Evolutionary conservation across 2,329 filamentous ascomycete species (phyloP).

Genomic region (Neofusicoccum laricinum): DNA sequence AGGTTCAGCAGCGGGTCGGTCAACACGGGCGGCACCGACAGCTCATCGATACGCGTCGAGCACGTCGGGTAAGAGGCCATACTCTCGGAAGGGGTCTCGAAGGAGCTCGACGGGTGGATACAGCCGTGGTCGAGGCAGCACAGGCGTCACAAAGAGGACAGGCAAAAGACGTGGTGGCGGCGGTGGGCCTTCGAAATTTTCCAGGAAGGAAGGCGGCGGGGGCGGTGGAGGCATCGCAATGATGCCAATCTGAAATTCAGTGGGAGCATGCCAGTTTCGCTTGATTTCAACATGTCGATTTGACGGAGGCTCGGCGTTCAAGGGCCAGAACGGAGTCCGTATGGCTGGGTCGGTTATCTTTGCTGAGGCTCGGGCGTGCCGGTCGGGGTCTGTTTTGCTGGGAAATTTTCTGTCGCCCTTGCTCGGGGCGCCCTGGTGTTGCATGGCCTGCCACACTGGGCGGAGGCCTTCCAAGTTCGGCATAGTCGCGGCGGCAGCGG

Average conservation of each 20-base stretch:
- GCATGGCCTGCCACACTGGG: neutral
- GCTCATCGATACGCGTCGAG: neutral
- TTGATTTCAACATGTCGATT: neutral
- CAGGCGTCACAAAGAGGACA: constrained; percentile 17
- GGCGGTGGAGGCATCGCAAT: constrained; percentile 32
- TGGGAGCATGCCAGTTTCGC: neutral
- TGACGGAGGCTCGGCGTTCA: neutral
- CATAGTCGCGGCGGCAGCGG: neutral
- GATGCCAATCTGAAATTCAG: constrained; percentile 34
- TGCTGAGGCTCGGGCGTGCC: neutral
- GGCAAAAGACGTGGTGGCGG: constrained; percentile 10
- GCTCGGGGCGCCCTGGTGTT: neutral
- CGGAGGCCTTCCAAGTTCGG: neutral
- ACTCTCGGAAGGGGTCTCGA: constrained; percentile 11
- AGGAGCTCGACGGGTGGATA: constrained; percentile 6
- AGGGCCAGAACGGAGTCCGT: neutral
- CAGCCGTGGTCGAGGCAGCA: neutral
- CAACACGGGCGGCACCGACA: neutral
- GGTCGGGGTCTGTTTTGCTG: neutral
- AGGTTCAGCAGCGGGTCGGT: neutral
- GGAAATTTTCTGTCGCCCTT: neutral
- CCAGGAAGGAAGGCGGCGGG: constrained; percentile 16
- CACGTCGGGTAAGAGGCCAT: neutral
- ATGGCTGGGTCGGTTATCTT: neutral
- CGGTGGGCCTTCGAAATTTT: neutral